Conservation (phyloP, 1,284 basidiomycete genomes). For the Takashimella koratensis region DNA sequence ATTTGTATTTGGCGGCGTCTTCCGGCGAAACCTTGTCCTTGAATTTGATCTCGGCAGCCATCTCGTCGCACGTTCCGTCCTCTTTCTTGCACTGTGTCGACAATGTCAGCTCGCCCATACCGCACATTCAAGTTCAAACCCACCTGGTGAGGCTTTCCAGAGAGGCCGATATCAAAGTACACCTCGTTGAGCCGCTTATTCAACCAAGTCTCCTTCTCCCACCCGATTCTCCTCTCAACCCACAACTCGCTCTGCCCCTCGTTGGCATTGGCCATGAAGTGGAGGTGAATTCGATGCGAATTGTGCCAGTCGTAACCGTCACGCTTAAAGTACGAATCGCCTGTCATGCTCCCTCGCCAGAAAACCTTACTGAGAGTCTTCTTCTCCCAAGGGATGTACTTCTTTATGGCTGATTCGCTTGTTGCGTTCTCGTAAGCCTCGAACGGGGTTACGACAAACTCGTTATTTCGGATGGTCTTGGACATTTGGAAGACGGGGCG, state of each 20-base stretch:
- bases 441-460: constrained; percentile 45
- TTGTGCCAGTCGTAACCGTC: constrained; percentile 40
- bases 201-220: constrained; percentile 31
- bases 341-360: constrained; percentile 51
- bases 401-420: constrained; percentile 11
- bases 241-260: constrained; percentile 39
- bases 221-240: constrained; percentile 35
- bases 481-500: constrained; percentile 48
- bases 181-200: constrained; percentile 39
- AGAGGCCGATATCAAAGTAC: constrained; percentile 49
- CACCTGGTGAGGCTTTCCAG: constrained; percentile 41
- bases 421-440: constrained; percentile 43
- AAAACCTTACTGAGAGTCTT: constrained; percentile 48
- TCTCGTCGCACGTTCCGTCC: constrained; percentile 49
- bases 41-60: constrained; percentile 35
- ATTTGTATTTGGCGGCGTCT: constrained; percentile 41
- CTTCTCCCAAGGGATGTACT: constrained; percentile 41
- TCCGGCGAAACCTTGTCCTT: constrained; percentile 31
- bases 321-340: constrained; percentile 41
- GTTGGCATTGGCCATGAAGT: constrained; percentile 32
- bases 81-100: constrained; percentile 38
- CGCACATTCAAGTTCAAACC: not conserved
- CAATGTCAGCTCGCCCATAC: not conserved
- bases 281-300: constrained; percentile 46
- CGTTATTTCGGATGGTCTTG: constrained; percentile 36